Conservation (phyloP, 345 rosid genomes). For the Cardamine occulta region DNA sequence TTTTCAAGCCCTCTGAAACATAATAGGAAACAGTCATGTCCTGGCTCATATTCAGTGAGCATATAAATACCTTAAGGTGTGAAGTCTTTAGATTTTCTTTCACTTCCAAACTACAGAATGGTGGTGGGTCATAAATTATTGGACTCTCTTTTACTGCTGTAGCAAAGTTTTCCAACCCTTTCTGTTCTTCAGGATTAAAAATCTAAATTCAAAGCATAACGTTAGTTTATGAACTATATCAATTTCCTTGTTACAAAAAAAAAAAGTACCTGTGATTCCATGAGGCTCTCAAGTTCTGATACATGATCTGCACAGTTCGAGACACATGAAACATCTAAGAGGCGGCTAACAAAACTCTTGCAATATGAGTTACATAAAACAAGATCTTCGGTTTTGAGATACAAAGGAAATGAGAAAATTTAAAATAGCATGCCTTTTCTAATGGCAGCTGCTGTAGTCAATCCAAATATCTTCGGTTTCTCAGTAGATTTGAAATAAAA, state of each 20-base stretch:
- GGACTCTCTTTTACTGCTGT: conserved; percentile 60
- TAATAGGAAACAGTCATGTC: conserved; percentile 17
- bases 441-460: conserved; percentile 68
- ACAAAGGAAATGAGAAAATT: background rate
- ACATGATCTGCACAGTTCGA: conserved; percentile 63
- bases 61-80: conserved; percentile 68
- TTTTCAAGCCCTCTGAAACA: conserved; percentile 24
- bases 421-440: conserved; percentile 62
- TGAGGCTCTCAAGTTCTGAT: conserved; percentile 70
- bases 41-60: background rate
- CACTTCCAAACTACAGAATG: conserved; percentile 47
- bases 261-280: conserved; percentile 70
- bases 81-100: conserved; percentile 60
- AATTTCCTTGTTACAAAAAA: conserved; percentile 11
- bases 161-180: conserved; percentile 55
- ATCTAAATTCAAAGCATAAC: conserved; percentile 51
- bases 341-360: background rate
- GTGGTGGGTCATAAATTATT: conserved; percentile 59
- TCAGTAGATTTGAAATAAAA: conserved; percentile 60
- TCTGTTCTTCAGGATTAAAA: conserved; percentile 58
- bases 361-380: conserved; percentile 13
- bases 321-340: conserved; percentile 54
- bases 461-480: conserved; percentile 89
- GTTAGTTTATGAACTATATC: background rate
- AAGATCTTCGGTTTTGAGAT: conserved; percentile 21